Percentiles rank a stretch among this genome's conserved stretches.
Conservation (phyloP, 2,329 filamentous ascomycete species). For the Microsporum ferrugineum region DNA sequence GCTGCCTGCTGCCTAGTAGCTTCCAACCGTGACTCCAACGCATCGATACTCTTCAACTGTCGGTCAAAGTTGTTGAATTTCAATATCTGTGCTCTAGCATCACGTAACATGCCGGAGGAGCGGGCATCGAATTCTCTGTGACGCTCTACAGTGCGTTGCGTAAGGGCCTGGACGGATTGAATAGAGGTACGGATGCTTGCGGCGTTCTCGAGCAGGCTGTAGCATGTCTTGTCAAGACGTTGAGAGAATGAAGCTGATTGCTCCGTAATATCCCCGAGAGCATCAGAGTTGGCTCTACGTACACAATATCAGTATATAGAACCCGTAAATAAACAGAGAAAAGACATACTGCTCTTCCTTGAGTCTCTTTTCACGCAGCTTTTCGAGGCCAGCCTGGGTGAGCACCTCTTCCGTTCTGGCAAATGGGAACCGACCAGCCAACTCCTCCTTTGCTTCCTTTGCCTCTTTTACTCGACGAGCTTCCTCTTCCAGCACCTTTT, state of each 20-base stretch:
- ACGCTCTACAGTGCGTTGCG: conserved; percentile 26
- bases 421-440: conserved; percentile 6
- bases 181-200: conserved; percentile 32
- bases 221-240: conserved; percentile 39
- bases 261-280: conserved; percentile 27
- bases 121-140: conserved; percentile 31
- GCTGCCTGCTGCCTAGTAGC: conserved; percentile 26
- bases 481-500: neutral
- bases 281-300: conserved; percentile 19
- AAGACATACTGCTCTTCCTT: conserved; percentile 62
- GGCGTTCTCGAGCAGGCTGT: conserved; percentile 37
- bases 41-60: conserved; percentile 28
- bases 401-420: conserved; percentile 20
- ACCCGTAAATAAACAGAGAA: neutral
- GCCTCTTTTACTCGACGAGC: neutral
- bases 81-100: conserved; percentile 28
- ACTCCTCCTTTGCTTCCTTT: neutral
- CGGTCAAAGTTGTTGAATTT: conserved; percentile 29
- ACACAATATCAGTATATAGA: neutral
- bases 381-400: conserved; percentile 27
- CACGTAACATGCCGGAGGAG: conserved; percentile 25
- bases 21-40: conserved; percentile 31
- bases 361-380: conserved; percentile 54
- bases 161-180: conserved; percentile 33
- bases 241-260: conserved; percentile 35